Evolutionary conservation across 352 stramenopile species (phyloP).

Genomic region (Pythium sukuiense): DNA sequence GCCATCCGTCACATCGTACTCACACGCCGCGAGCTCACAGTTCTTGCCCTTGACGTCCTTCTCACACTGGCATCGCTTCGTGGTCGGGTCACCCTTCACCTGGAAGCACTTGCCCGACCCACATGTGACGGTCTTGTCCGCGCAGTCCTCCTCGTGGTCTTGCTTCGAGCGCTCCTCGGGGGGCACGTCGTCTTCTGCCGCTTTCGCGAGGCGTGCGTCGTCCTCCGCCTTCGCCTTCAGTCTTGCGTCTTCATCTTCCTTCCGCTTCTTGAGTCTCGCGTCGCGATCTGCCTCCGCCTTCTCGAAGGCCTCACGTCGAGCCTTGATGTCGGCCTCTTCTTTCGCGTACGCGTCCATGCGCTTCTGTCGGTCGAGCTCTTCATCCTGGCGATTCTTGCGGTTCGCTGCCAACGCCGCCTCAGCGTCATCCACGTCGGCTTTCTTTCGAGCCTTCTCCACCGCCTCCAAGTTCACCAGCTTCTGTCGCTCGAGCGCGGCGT

Average conservation of each 20-base stretch:
- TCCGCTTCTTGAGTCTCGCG: not conserved
- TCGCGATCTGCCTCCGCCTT: not conserved
- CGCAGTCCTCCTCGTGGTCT: conserved; percentile 11
- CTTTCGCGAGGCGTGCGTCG: not conserved
- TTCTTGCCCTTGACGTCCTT: conserved; percentile 2
- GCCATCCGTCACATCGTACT: conserved; percentile 9
- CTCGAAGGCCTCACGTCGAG: not conserved
- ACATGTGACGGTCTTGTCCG: not conserved
- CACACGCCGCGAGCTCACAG: conserved; percentile 9
- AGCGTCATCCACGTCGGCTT: not conserved
- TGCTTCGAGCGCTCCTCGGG: conserved; percentile 1
- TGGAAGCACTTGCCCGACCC: conserved; percentile 12
- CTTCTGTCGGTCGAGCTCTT: not conserved
- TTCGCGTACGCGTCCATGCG: conserved; percentile 7
- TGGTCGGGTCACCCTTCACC: not conserved
- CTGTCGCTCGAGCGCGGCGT: conserved; percentile 5
- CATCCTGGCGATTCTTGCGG: conserved; percentile 2
- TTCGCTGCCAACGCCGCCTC: conserved; percentile 4
- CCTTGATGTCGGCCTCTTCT: conserved; percentile 9
- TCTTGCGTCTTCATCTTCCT: not conserved
- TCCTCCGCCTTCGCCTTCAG: not conserved
- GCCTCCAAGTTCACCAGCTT: not conserved
- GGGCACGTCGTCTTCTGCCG: not conserved
- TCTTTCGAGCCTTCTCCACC: not conserved
- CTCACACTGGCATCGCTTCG: not conserved